A percentile compares a stretch with the other conserved stretches of the same genome.
Evolutionary conservation across 2,329 filamentous ascomycete species (phyloP).

Genomic region (Chaetomiaceae sp.): DNA sequence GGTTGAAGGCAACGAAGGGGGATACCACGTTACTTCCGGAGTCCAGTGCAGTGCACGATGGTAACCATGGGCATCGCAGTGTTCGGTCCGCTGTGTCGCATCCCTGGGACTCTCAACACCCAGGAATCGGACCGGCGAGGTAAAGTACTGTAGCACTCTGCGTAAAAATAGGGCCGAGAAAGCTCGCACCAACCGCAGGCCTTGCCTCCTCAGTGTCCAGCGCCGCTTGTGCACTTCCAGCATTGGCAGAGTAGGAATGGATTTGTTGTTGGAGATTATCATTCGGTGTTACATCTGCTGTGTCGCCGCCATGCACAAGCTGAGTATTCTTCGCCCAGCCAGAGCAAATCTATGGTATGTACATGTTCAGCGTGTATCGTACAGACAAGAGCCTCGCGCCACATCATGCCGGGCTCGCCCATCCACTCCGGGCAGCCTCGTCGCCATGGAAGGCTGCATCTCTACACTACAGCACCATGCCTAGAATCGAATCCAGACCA

Average conservation of each 20-base stretch:
- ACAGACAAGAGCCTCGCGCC: too few species aligned
- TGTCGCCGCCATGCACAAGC: not conserved
- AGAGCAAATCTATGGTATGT: not conserved
- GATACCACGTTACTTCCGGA: conserved; percentile 2
- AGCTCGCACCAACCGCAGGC: not conserved
- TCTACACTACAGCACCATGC: too few species aligned
- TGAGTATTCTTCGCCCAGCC: not conserved
- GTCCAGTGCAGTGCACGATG: not conserved
- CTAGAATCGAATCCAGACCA: too few species aligned
- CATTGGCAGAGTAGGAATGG: not conserved
- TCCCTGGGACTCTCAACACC: not conserved
- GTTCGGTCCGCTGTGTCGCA: not conserved
- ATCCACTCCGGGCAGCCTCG: too few species aligned
- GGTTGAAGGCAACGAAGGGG: not conserved
- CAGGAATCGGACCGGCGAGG: not conserved
- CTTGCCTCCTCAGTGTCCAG: too few species aligned
- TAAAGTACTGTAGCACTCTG: not conserved
- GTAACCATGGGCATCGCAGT: not conserved
- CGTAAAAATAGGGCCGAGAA: not conserved
- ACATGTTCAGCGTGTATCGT: conserved; percentile 4
- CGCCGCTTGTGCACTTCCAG: too few species aligned
- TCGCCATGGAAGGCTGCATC: too few species aligned
- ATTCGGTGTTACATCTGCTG: not conserved
- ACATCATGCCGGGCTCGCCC: too few species aligned
- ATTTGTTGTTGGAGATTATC: not conserved